Percentiles rank a stretch among this genome's conserved stretches.
Evolutionary conservation across 2,329 filamentous ascomycete genomes (phyloP).

Genomic region (Cladosporium sp.): DNA sequence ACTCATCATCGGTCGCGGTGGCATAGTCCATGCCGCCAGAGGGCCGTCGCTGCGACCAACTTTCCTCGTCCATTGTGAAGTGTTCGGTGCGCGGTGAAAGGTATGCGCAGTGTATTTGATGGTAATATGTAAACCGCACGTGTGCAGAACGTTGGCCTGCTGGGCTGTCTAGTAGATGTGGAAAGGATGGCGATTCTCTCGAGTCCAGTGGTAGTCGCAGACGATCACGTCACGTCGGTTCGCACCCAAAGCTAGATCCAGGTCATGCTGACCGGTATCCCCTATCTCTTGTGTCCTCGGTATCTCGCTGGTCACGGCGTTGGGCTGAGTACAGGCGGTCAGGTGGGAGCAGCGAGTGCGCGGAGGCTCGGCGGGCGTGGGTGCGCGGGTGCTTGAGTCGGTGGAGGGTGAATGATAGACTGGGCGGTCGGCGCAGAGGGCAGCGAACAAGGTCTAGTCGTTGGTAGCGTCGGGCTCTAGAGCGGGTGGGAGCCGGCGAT

Average conservation of each 20-base stretch:
- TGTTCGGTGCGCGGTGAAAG: background rate
- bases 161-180: background rate
- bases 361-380: background rate
- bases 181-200: background rate
- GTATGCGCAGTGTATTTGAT: background rate
- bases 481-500: background rate
- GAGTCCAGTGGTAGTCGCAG: background rate
- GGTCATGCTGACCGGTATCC: background rate
- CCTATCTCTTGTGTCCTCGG: background rate
- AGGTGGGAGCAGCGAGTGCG: background rate
- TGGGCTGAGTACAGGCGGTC: background rate
- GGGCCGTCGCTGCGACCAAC: constrained; percentile 21
- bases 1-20: constrained; percentile 20
- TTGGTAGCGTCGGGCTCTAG: background rate
- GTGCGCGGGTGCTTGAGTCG: background rate
- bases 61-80: constrained; percentile 9
- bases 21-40: constrained; percentile 29
- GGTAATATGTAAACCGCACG: too few species aligned
- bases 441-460: background rate
- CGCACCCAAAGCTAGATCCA: background rate
- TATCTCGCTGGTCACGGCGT: background rate
- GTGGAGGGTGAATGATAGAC: background rate
- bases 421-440: background rate
- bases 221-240: constrained; percentile 2
- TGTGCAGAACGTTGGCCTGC: background rate